phyloP scores from a whole-genome alignment of 2,329 filamentous ascomycete genomes.

The Pleoardoris graminearum region DNA sequence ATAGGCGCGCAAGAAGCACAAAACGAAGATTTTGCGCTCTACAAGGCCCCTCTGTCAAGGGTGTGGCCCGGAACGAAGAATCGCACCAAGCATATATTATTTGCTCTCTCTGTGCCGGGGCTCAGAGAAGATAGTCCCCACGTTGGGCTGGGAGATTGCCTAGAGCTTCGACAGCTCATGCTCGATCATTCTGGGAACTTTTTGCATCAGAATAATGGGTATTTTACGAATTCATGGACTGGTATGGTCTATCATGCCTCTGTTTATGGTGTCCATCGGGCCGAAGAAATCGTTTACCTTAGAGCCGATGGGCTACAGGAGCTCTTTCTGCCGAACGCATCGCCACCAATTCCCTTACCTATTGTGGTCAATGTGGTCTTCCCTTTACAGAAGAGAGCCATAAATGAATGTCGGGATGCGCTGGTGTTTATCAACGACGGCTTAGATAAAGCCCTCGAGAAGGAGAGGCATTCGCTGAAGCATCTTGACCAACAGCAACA shows the following conservation, averaged over 20 bases:
- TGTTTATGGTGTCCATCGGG: conserved; percentile 28
- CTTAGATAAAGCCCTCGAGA: neutral
- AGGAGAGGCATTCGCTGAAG: neutral
- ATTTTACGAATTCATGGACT: conserved; percentile 18
- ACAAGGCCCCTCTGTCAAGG: neutral
- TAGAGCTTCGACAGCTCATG: conserved; percentile 38
- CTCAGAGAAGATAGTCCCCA: conserved; percentile 37
- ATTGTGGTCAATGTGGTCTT: conserved; percentile 31
- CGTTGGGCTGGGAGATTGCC: conserved; percentile 36
- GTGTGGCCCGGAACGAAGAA: conserved; percentile 16
- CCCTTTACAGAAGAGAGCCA: conserved; percentile 19
- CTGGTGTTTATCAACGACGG: conserved; percentile 12
- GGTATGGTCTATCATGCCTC: conserved; percentile 25
- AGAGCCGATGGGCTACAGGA: conserved; percentile 17
- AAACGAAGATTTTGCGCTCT: conserved; percentile 14
- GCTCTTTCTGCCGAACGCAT: neutral
- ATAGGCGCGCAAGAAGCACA: conserved; percentile 19
- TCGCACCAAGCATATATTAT: conserved; percentile 11
- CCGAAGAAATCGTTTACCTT: conserved; percentile 29
- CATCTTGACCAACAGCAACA: neutral
- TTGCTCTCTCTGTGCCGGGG: conserved; percentile 30
- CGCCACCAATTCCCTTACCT: conserved; percentile 3
- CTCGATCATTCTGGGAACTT: conserved; percentile 21
- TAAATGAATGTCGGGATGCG: conserved; percentile 14
- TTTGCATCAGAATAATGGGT: neutral